Evolutionary conservation across 2,329 filamentous ascomycete genomes (phyloP).

Genomic region (Phialemonium atrogriseum): DNA sequence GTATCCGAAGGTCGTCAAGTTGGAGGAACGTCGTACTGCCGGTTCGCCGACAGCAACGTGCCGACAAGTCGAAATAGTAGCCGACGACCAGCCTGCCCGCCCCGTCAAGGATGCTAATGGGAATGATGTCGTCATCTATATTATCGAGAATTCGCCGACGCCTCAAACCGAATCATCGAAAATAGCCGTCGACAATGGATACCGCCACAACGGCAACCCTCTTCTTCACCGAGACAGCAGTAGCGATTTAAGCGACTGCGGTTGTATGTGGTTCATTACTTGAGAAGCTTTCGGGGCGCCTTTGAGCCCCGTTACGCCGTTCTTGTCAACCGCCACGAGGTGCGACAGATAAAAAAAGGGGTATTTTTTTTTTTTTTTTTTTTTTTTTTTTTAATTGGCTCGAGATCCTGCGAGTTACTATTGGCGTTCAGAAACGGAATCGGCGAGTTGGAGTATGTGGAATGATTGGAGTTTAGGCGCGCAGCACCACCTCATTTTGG

Average conservation of each 20-base stretch:
- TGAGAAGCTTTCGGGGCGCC: too few relatives aligned
- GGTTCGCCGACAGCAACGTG: constrained; percentile 32
- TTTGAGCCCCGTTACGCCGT: too few relatives aligned
- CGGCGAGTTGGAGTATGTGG: too few relatives aligned
- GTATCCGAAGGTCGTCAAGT: constrained; percentile 46
- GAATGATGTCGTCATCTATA: constrained; percentile 31
- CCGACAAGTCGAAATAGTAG: constrained; percentile 37
- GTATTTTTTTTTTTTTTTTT: too few relatives aligned
- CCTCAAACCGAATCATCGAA: constrained; percentile 2
- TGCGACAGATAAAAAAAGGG: too few relatives aligned
- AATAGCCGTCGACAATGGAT: constrained; percentile 5
- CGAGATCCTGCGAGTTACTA: too few relatives aligned
- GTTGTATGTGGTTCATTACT: constrained; percentile 44
- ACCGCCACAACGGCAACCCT: not conserved
- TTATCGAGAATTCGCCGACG: constrained; percentile 29
- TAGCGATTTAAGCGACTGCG: constrained; percentile 39
- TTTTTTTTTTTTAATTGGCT: too few relatives aligned
- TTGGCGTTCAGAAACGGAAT: too few relatives aligned
- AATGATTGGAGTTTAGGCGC: too few relatives aligned
- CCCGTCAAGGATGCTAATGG: constrained; percentile 28
- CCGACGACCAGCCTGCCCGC: constrained; percentile 25
- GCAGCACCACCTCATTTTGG: too few relatives aligned
- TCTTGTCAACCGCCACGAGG: too few relatives aligned
- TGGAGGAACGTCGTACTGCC: constrained; percentile 42
- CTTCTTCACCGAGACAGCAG: constrained; percentile 10